These are phyloP conservation scores for Takakia lepidozioides DNA, from an alignment of 225 moss, liverwort and hornwort genomes.

Conservation along the genomic window DNA sequence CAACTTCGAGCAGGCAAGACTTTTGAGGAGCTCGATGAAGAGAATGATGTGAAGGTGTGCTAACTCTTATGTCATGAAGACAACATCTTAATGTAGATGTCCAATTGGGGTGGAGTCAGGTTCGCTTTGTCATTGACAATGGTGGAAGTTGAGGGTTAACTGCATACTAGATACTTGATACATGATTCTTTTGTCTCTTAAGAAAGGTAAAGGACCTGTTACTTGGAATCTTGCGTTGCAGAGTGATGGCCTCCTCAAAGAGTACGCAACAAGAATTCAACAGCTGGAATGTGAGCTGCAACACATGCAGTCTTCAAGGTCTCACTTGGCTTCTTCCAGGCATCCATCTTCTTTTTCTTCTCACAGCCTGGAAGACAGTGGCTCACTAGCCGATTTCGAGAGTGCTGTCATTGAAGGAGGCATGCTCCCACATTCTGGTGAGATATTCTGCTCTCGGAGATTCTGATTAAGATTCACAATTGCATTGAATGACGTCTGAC, in stretches of 20 bases:
- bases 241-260: constrained; percentile 57
- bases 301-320: constrained; percentile 32
- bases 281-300: constrained; percentile 61
- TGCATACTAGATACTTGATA: too few relatives aligned
- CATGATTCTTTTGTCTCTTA: background rate
- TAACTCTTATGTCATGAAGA: background rate
- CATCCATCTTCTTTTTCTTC: constrained; percentile 28
- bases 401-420: constrained; percentile 6
- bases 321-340: constrained; percentile 11
- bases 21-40: constrained; percentile 58
- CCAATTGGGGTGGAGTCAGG: too few relatives aligned
- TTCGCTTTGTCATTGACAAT: too few relatives aligned
- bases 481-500: too few relatives aligned
- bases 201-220: too few relatives aligned
- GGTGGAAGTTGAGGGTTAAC: too few relatives aligned
- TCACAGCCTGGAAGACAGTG: constrained; percentile 24
- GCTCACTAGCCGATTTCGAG: constrained; percentile 11
- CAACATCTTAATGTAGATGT: too few relatives aligned
- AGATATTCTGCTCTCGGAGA: too few relatives aligned
- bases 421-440: too few relatives aligned
- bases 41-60: constrained; percentile 47
- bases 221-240: constrained; percentile 22
- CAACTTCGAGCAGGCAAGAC: constrained; percentile 75
- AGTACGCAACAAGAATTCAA: constrained; percentile 66
- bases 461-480: too few relatives aligned